These are phyloP conservation scores for Sporothrix mexicana DNA, from an alignment of 2,329 filamentous ascomycete genomes.

Conservation along the genomic window DNA sequence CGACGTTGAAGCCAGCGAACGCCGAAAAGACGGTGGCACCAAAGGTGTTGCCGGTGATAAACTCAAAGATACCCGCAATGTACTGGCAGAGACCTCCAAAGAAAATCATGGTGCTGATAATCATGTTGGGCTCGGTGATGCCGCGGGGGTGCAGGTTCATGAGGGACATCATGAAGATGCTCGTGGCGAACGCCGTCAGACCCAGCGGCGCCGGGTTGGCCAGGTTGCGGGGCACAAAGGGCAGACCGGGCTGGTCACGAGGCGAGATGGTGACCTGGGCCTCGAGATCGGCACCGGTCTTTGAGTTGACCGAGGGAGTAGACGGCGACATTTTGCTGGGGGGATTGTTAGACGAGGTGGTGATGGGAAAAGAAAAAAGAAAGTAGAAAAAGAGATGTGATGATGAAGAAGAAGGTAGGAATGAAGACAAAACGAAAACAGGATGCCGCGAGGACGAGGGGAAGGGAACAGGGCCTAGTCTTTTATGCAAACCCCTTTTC, in stretches of 20 bases:
- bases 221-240: constrained; percentile 48
- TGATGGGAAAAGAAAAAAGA: background rate
- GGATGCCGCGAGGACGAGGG: background rate
- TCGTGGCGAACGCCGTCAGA: constrained; percentile 78
- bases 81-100: constrained; percentile 82
- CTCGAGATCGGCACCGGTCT: constrained; percentile 35
- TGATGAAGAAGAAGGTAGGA: background rate
- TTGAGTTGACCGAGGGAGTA: constrained; percentile 33
- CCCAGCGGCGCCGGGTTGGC: constrained; percentile 80
- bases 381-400: constrained; percentile 2
- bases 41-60: constrained; percentile 83
- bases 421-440: background rate
- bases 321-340: constrained; percentile 30
- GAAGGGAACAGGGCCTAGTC: constrained; percentile 1
- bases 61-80: constrained; percentile 87
- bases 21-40: constrained; percentile 80
- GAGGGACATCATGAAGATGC: constrained; percentile 78
- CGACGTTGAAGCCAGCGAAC: constrained; percentile 83
- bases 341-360: background rate
- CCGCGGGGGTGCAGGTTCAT: constrained; percentile 74
- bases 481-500: constrained; percentile 23
- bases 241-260: constrained; percentile 34
- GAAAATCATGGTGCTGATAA: constrained; percentile 73
- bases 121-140: constrained; percentile 66
- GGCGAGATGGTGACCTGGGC: constrained; percentile 36